A percentile compares a stretch with the other conserved stretches of the same genome.
Conservation (phyloP, 306 rosid genomes). For the Elaeagnus macrophylla region DNA sequence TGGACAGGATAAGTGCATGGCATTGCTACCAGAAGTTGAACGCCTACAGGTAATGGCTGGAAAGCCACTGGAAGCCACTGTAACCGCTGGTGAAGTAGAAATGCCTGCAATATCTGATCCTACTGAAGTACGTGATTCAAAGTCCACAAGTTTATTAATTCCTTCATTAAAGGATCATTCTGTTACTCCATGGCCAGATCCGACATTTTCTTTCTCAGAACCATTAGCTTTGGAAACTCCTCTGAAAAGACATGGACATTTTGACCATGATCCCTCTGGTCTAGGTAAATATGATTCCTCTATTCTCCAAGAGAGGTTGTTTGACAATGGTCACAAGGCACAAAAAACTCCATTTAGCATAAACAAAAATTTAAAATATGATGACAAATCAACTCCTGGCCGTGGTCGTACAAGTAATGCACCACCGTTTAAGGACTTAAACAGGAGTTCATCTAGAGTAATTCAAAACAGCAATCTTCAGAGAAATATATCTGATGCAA, state of each 20-base stretch:
- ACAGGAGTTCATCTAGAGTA: constrained; percentile 24
- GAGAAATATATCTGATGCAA: constrained; percentile 24
- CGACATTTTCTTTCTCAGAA: constrained; percentile 27
- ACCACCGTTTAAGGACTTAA: constrained; percentile 34
- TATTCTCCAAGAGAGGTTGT: constrained; percentile 25
- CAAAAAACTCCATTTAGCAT: constrained; percentile 27
- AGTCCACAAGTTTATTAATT: constrained; percentile 55
- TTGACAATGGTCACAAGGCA: constrained; percentile 29
- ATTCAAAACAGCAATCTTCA: constrained; percentile 20
- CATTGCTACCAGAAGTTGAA: constrained; percentile 79
- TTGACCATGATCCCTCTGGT: constrained; percentile 30
- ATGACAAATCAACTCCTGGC: constrained; percentile 29
- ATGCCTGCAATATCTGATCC: constrained; percentile 33
- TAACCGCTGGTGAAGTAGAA: constrained; percentile 35
- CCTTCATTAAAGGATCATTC: constrained; percentile 47
- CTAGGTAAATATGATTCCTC: constrained; percentile 34
- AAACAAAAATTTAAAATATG: constrained; percentile 38
- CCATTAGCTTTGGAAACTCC: constrained; percentile 42
- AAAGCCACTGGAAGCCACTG: constrained; percentile 35
- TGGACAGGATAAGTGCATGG: constrained; percentile 76
- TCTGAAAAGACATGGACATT: constrained; percentile 33
- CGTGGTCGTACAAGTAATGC: constrained; percentile 28
- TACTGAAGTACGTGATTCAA: constrained; percentile 37
- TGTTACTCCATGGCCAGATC: constrained; percentile 24
- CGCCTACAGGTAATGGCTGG: constrained; percentile 52